These are phyloP conservation scores for Vanilla planifolia DNA, from an alignment of 106 monocot genomes.

Conservation along the genomic window DNA sequence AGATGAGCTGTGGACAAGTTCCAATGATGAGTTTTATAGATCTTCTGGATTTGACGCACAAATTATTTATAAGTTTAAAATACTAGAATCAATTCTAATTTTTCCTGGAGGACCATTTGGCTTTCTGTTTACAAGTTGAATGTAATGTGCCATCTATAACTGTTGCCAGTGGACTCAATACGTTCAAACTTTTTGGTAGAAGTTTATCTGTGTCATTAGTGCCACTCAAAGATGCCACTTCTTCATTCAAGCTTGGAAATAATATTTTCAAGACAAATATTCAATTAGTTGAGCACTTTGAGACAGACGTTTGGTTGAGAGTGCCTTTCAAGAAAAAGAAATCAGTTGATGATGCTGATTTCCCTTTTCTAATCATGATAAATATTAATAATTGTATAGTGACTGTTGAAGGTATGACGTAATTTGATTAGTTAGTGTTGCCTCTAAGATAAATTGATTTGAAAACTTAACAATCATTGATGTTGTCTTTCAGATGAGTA, in stretches of 20 bases:
- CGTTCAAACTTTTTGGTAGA: slow-evolving; percentile 58
- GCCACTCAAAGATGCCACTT: slow-evolving; percentile 13
- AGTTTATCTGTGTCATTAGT: slow-evolving; percentile 37
- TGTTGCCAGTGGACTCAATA: slow-evolving; percentile 20
- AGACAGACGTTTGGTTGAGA: slow-evolving; percentile 72
- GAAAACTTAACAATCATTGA: neutral
- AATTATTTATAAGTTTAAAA: slow-evolving; percentile 63
- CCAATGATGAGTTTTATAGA: slow-evolving; percentile 13
- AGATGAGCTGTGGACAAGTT: slow-evolving; percentile 10
- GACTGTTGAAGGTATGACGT: slow-evolving; percentile 51
- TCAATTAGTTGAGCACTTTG: slow-evolving; percentile 48
- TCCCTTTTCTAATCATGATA: slow-evolving; percentile 47
- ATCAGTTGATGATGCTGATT: slow-evolving; percentile 22
- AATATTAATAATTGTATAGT: slow-evolving; percentile 36
- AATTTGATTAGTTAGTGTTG: no score
- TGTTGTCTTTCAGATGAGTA: slow-evolving; percentile 33
- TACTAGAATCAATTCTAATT: slow-evolving; percentile 54
- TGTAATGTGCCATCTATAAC: slow-evolving; percentile 20
- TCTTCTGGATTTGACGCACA: slow-evolving; percentile 1
- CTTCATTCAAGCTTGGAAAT: slow-evolving; percentile 30
- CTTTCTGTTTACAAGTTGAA: slow-evolving; percentile 36
- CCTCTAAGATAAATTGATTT: neutral
- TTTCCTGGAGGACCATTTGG: slow-evolving; percentile 50
- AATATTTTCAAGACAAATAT: slow-evolving; percentile 15
- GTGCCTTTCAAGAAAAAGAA: slow-evolving; percentile 37